Evolutionary conservation across 139 green algal genomes (phyloP).

Genomic region (Spirogloea muscicola): DNA sequence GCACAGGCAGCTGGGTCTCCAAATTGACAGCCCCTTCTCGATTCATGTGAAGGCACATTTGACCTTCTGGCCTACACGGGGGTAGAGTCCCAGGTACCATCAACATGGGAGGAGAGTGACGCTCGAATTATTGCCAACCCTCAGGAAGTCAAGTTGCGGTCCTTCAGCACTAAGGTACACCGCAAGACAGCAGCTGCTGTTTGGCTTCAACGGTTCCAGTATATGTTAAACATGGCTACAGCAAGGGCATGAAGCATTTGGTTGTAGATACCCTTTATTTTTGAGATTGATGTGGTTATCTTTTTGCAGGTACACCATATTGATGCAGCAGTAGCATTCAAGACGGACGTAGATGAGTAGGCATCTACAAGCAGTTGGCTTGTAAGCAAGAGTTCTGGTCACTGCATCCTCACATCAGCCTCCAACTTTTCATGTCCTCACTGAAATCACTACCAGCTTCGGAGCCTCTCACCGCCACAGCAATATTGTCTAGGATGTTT

Average conservation of each 20-base stretch:
- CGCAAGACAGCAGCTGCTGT: background rate
- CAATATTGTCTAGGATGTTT: no score
- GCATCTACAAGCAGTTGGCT: no score
- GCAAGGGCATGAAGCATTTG: conserved; percentile 31
- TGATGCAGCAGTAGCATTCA: conserved; percentile 83
- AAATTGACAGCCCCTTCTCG: no score
- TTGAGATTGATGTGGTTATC: background rate
- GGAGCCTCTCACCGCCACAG: no score
- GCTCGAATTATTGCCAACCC: conserved; percentile 72
- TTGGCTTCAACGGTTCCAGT: background rate
- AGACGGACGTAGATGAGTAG: conserved; percentile 53
- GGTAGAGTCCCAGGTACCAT: conserved; percentile 65
- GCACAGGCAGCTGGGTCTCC: no score
- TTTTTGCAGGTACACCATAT: conserved; percentile 75
- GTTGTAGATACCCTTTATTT: conserved; percentile 23
- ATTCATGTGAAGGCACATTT: conserved; percentile 81
- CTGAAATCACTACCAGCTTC: no score
- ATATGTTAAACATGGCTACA: background rate
- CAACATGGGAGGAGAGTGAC: conserved; percentile 88
- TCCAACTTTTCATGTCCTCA: no score
- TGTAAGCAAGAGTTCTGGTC: no score
- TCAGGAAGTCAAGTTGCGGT: conserved; percentile 77
- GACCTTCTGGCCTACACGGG: conserved; percentile 91
- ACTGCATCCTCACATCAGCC: no score
- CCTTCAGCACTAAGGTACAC: conserved; percentile 81